Evolutionary conservation across 73 alveolate genomes (phyloP).

Genomic region (Stentor roeselii): DNA sequence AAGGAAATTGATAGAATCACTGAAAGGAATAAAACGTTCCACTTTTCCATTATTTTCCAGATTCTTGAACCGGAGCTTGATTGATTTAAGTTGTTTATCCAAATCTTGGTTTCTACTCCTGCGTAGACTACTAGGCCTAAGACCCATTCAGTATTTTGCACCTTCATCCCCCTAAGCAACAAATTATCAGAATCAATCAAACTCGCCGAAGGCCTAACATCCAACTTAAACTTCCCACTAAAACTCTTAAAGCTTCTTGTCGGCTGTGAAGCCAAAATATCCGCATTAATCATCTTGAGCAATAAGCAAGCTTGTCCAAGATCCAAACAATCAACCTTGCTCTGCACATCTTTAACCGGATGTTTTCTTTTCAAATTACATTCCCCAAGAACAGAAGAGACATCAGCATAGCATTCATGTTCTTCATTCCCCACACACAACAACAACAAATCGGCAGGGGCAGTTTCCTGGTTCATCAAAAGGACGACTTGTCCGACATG

Average conservation of each 20-base stretch:
- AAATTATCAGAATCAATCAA: slow-evolving; percentile 46
- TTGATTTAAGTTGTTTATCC: background rate
- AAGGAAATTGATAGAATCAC: background rate
- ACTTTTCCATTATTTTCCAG: background rate
- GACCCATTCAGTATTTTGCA: slow-evolving; percentile 88
- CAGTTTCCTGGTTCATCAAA: background rate
- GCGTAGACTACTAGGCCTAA: slow-evolving; percentile 88
- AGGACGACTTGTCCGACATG: slow-evolving; percentile 10
- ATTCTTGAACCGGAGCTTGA: background rate
- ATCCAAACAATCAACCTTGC: background rate
- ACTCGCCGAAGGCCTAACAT: slow-evolving; percentile 53
- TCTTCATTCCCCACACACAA: slow-evolving; percentile 9
- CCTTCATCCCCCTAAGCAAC: slow-evolving; percentile 82
- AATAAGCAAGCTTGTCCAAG: background rate
- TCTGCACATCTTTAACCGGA: slow-evolving; percentile 9
- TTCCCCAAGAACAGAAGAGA: background rate
- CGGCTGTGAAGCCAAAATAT: slow-evolving; percentile 41
- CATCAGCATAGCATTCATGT: background rate
- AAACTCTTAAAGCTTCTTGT: slow-evolving; percentile 55
- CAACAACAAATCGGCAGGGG: slow-evolving; percentile 4
- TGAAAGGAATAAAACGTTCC: background rate
- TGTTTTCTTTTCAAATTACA: background rate
- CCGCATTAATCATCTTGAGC: background rate
- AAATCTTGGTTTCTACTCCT: slow-evolving; percentile 77
- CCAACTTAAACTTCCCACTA: slow-evolving; percentile 53